Base-by-base conservation (phyloP, 1,284 basidiomycete genomes). In the Trichosporon inkin region DNA sequence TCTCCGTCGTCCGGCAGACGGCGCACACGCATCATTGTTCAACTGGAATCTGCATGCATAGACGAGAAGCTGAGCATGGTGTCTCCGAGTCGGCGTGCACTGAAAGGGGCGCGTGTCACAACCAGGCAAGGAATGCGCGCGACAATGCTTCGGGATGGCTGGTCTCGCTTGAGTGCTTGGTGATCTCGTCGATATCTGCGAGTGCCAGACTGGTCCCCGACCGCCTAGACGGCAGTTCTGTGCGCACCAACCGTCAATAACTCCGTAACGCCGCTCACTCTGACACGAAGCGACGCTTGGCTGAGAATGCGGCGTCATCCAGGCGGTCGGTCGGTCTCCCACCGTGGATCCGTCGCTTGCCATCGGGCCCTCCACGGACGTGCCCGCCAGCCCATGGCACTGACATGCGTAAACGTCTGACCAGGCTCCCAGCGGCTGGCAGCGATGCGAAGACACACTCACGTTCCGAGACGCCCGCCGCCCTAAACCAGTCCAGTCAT, bases 401-500 rank as follows among this genome's bases (percentile, higher is more conserved):
- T 24, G 41, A 24, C 41, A 24, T 20, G n/a, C n/a, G n/a, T n/a
- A n/a, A n/a, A 47, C 11, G 22, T 19, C 22, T 32, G 28, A 32
- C 28, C 28, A 32, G 28, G 28, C 28, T n/a, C 6, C 24, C 22
- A n/a, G 14, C n/a, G 24, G 44, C 28, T 49, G 44, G 44, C 44
- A 22, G 44, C 40, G 40, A 41, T 49, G 24, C 44, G 28, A 22
- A 3, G 11, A n/a, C 36, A n/a, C 36, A 6, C 36, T 38, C 36
- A 13, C 11, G 16, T 14, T 14, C 41, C 44, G 28, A 49, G 22
- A 28, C 44, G 44, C 44, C 44, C 44, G 22, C n/a, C 44, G 44
- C 44, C 44, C 44, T 24, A 49, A 28, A 28, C 44, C 10, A 49
- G 44, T 49, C 44, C 44, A 49, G 44, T 49, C 44, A 49, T 22